A percentile compares a stretch with the other conserved stretches of the same genome.
phyloP scores from a whole-genome alignment of 2,329 filamentous ascomycete genomes.

The Beauveria sp. region DNA sequence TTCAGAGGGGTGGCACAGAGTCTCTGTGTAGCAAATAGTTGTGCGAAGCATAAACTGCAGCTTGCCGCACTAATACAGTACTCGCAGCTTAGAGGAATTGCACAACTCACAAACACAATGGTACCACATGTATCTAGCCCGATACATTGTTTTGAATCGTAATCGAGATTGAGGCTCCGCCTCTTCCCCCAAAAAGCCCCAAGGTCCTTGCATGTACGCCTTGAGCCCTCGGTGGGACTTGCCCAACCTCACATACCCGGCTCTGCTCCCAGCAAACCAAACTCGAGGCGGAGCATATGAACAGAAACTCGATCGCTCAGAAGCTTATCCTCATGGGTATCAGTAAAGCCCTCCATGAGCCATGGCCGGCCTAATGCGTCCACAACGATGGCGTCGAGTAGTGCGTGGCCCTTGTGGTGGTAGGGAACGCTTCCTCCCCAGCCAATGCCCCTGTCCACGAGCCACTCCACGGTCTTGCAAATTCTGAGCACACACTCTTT shows the following conservation, averaged over 20 bases:
- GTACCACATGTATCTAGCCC: not conserved
- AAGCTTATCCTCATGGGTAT: not conserved
- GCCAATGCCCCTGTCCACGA: not conserved
- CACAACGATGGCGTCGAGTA: not conserved
- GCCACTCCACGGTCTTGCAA: conserved; percentile 1
- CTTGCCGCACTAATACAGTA: not conserved
- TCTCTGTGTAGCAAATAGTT: not conserved
- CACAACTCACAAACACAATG: not conserved
- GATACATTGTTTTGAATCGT: too few species aligned
- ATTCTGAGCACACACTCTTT: not conserved
- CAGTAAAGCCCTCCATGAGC: conserved; percentile 1
- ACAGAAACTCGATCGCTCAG: not conserved
- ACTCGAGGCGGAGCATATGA: not conserved
- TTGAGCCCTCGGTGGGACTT: too few species aligned
- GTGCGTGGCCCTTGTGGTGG: not conserved
- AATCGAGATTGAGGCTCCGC: not conserved
- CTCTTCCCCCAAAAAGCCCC: too few species aligned
- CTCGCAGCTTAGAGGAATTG: not conserved
- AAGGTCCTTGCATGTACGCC: too few species aligned
- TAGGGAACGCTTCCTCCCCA: not conserved
- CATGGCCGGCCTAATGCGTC: not conserved
- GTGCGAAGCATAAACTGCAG: not conserved
- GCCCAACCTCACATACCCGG: not conserved
- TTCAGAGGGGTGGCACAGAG: not conserved
- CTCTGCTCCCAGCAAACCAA: not conserved